Base-by-base conservation (phyloP, 192 early-diverging fungal genomes). In the Coemansia sp. region DNA sequence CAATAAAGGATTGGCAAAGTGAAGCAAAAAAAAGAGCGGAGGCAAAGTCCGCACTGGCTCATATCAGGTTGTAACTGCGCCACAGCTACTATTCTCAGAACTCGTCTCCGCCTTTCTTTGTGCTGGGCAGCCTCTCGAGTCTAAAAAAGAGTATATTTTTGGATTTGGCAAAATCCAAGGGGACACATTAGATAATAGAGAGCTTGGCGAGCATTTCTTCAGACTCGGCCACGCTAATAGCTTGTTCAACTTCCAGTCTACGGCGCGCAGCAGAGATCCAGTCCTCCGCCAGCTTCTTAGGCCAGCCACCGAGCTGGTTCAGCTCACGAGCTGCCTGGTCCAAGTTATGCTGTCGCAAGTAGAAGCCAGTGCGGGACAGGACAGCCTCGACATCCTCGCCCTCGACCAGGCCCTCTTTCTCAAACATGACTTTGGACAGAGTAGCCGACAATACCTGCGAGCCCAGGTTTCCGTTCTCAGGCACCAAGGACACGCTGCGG, bases 221-320 rank as follows among this genome's bases (percentile, higher is more conserved):
- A 2, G 83, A 61, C 56, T 82, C 79, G 35, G 77, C 79, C 28
- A 95, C 89, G 73, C 90, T 83, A 37, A 98, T 70, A 34, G 93
- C 93, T 79, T 97, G 95, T 74, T 91, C 88, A 28, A 96, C 83
- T 76, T 94, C 92, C 65, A 98, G 85, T 77, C 93, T 88, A 64
- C 82, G 82, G 42, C 94, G 87, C 0, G 94, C 92, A 31, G 85
- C 82, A 28, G 76, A 73, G 26, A 98, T 80, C 96, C 96, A 98
- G 79, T 95, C 96, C 73, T 83, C 70, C 16, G 93, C 90, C 51
- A 98, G 76, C 67, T 77, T 83, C 76, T 91, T 90, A 14, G 92
- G 86, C 96, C 96, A 98, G 9, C 96, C 95, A 43, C 76, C 87
- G 50, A 98, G 80, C 76, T 95, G 94, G 80, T 97, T 97, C 63